Evolutionary conservation across 2,329 filamentous ascomycete species (phyloP).

Genomic region (Aspergillus unguis): DNA sequence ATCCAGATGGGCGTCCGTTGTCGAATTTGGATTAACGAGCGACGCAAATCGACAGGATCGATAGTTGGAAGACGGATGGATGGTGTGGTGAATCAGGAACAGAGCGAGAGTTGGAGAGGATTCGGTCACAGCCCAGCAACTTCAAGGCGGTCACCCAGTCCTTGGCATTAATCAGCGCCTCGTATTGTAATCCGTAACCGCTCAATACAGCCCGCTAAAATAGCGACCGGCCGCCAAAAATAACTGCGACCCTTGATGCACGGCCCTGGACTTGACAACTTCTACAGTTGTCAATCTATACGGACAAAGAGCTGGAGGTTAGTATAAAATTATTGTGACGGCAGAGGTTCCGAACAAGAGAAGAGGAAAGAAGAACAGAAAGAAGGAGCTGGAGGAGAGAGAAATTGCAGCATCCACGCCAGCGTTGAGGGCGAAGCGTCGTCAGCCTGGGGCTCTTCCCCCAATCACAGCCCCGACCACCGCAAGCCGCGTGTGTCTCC

Average conservation of each 20-base stretch:
- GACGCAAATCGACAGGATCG: not conserved
- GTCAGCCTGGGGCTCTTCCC: slow-evolving; percentile 33
- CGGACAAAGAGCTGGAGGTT: not conserved
- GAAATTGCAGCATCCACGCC: slow-evolving; percentile 16
- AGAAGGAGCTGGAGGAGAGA: slow-evolving; percentile 11
- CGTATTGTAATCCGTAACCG: slow-evolving; percentile 7
- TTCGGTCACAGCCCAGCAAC: slow-evolving; percentile 22
- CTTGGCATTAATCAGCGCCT: slow-evolving; percentile 23
- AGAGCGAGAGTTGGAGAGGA: slow-evolving; percentile 12
- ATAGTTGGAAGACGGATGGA: slow-evolving; percentile 5
- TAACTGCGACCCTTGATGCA: not conserved
- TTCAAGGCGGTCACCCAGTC: slow-evolving; percentile 22
- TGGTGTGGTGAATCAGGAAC: slow-evolving; percentile 11
- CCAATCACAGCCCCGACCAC: slow-evolving; percentile 33
- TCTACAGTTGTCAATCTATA: not conserved
- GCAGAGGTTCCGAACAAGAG: slow-evolving; percentile 9
- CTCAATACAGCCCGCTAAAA: not conserved
- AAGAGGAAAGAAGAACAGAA: slow-evolving; percentile 14
- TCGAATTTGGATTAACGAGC: not conserved
- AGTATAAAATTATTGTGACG: not conserved
- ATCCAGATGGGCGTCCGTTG: not conserved
- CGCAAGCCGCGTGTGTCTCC: slow-evolving; percentile 37
- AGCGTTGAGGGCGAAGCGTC: slow-evolving; percentile 30
- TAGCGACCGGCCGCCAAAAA: slow-evolving; percentile 10
- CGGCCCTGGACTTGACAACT: not conserved